Base-by-base conservation (phyloP, 2,329 filamentous ascomycete genomes). In the Aspergillus amoenus region DNA sequence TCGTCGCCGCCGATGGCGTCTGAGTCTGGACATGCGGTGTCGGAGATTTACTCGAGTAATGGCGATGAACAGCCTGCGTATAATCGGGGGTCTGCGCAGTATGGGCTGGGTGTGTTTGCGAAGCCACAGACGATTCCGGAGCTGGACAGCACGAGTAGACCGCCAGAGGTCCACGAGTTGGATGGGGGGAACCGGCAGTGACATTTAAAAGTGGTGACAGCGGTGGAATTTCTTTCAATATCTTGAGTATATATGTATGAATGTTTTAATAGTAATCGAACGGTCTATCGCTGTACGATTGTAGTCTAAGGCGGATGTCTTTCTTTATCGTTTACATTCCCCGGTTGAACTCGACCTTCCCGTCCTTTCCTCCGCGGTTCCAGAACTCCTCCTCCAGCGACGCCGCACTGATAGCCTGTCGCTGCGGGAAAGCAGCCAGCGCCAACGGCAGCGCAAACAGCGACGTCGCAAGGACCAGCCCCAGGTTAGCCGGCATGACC, bases 281-380 rank as follows among this genome's bases (percentile, higher is more conserved):
- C 12, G 13, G 46, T n/a, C 22, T 37, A 21, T 34, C n/a, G 11
- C 12, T 21, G 4, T 21, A 3, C 21, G 21, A 21, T 11, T 48
- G n/a, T 34, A 48, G 24, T 24, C 24, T 24, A 24, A 24, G 24
- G 24, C 30, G 21, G 21, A 21, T 21, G 21, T 21, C 21, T 21
- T 21, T 3, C 21, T 21, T 21, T 21, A 4, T 21, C 4, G 8
- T 12, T 49, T 30, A 97, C 67, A 99, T 93, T 12, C 94, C 94
- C 69, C 94, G 85, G 76, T 99, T 97, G 77, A 99, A 97, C 72
- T 95, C 91, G n/a, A 99, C 90, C 79, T 91, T 81, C 0, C 90
- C 93, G 54, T 84, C 84, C 62, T 88, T 84, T 1, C 93, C 93
- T 32, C 91, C 93, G 56, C 84, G 84, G 6, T 86, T 88, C 77